Conservation (phyloP, 176 grass and related monocot species). For the Phoenix dactylifera region DNA sequence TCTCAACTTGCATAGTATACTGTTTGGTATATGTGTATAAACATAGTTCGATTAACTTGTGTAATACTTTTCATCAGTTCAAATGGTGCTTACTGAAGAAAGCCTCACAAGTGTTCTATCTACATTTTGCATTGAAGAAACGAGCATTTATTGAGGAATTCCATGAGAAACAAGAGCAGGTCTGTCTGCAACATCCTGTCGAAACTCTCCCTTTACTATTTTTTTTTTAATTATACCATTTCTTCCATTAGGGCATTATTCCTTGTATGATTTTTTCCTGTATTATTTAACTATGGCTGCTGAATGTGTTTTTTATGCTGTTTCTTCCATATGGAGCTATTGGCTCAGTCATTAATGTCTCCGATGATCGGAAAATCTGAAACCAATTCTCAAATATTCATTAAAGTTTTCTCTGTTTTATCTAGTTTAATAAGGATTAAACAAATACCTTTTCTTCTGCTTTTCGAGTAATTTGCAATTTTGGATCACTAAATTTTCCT, state of each 20-base stretch:
- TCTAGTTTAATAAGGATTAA: no score
- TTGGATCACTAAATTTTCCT: not conserved
- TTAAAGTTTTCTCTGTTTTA: not conserved
- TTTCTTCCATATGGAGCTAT: no score
- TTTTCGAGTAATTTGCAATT: no score
- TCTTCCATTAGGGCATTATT: not conserved
- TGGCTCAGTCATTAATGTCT: no score
- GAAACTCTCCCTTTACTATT: not conserved
- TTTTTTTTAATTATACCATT: not conserved
- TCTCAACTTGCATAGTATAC: no score
- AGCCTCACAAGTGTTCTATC: slow-evolving; percentile 87
- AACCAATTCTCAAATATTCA: no score
- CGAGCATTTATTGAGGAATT: slow-evolving; percentile 89
- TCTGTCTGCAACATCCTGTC: slow-evolving; percentile 19
- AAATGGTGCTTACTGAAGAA: slow-evolving; percentile 96
- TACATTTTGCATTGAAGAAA: slow-evolving; percentile 87
- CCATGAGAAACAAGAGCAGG: slow-evolving; percentile 98
- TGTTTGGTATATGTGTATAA: no score
- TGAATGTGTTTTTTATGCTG: no score
- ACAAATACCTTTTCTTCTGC: no score
- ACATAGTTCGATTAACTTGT: slow-evolving; percentile 27
- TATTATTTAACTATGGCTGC: no score
- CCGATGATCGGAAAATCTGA: no score
- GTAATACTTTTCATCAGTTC: slow-evolving; percentile 67
- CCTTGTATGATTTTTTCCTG: no score